Conservation (phyloP, 345 rosid species). For the Sonneratia caseolaris region DNA sequence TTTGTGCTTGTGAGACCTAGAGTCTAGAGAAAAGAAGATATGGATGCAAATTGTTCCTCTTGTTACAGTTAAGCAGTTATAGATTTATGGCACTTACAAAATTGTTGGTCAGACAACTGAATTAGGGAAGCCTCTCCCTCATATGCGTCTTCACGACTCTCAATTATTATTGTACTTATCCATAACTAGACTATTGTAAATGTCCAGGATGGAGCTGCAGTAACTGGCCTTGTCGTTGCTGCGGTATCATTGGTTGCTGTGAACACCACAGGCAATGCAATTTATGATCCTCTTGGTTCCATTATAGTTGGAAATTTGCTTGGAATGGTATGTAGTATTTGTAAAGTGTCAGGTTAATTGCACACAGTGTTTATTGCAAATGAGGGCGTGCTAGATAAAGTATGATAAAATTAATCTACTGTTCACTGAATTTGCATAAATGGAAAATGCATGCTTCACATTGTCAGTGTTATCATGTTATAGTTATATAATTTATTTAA, state of each 20-base stretch:
- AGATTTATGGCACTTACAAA: background rate
- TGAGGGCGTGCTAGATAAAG: background rate
- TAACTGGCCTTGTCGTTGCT: slow-evolving; percentile 83
- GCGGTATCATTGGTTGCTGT: slow-evolving; percentile 88
- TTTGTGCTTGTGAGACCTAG: background rate
- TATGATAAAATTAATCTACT: background rate
- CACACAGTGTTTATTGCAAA: background rate
- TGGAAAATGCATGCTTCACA: background rate
- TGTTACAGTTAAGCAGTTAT: background rate
- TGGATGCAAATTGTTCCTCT: background rate
- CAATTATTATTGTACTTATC: background rate
- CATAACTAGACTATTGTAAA: background rate
- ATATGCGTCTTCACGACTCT: background rate
- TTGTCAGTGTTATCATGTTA: background rate
- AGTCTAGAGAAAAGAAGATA: background rate
- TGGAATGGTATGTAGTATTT: slow-evolving; percentile 57
- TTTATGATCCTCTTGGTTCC: slow-evolving; percentile 92
- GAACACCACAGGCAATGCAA: slow-evolving; percentile 72
- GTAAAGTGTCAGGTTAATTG: background rate
- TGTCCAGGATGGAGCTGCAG: slow-evolving; percentile 96
- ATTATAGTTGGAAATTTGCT: slow-evolving; percentile 85
- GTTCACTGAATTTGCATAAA: background rate
- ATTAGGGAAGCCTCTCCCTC: background rate
- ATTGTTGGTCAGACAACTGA: background rate
- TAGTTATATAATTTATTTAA: background rate